Percentiles rank a stretch among this genome's conserved stretches.
Conservation (phyloP, 352 stramenopile species). For the Plasmopara muralis region DNA sequence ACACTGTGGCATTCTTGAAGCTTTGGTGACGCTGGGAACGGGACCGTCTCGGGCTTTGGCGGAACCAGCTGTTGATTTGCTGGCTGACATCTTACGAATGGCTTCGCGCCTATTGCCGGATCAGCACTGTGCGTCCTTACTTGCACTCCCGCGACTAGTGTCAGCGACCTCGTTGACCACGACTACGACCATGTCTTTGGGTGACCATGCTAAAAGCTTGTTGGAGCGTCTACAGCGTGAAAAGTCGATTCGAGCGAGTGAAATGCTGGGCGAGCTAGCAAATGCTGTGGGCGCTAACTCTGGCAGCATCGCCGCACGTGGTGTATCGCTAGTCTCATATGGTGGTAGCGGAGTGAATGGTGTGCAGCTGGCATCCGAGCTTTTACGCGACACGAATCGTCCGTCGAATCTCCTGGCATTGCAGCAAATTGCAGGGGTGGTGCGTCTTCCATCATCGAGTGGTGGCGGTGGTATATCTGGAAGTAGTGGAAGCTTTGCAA, state of each 20-base stretch:
- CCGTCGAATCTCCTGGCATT: conserved; percentile 49
- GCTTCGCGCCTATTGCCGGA: conserved; percentile 75
- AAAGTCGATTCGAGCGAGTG: conserved; percentile 78
- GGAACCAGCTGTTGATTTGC: conserved; percentile 77
- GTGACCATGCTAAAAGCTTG: conserved; percentile 64
- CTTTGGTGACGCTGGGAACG: conserved; percentile 76
- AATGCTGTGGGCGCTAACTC: conserved; percentile 73
- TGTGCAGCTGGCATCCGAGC: conserved; percentile 80
- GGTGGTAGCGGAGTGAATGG: conserved; percentile 75
- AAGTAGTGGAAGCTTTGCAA: conserved; percentile 21
- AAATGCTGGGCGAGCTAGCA: conserved; percentile 80
- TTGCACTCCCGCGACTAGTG: conserved; percentile 73
- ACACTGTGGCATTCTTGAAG: conserved; percentile 78
- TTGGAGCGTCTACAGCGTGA: conserved; percentile 72
- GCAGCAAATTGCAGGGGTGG: conserved; percentile 33
- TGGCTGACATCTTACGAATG: conserved; percentile 81
- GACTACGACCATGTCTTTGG: conserved; percentile 60
- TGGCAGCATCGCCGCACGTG: conserved; percentile 53
- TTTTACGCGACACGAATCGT: conserved; percentile 83
- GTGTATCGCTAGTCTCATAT: conserved; percentile 78
- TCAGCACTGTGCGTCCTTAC: conserved; percentile 71
- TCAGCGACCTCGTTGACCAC: conserved; percentile 73
- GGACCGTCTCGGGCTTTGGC: conserved; percentile 63
- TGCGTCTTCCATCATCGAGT: conserved; percentile 29
- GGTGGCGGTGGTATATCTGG: conserved; percentile 18